phyloP scores from a whole-genome alignment of 306 rosid genomes.

The Senna tora region DNA sequence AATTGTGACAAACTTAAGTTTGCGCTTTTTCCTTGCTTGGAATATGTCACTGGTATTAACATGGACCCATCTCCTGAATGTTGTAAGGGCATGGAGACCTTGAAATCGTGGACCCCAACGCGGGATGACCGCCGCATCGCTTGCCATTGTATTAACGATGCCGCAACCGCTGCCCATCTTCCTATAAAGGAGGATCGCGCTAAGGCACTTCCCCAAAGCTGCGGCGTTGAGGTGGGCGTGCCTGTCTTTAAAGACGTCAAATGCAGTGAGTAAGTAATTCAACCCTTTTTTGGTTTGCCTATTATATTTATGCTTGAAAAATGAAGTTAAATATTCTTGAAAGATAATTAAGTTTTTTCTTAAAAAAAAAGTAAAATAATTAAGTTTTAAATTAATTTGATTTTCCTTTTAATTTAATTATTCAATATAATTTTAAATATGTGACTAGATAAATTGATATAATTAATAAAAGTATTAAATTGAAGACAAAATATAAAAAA shows the following conservation, averaged over 20 bases:
- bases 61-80: background rate
- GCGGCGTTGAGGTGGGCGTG: constrained; percentile 3
- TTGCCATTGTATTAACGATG: constrained; percentile 41
- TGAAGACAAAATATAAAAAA: too few relatives aligned
- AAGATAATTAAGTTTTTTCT: too few relatives aligned
- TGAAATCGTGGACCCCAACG: constrained; percentile 6
- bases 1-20: constrained; percentile 10
- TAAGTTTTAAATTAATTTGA: too few relatives aligned
- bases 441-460: too few relatives aligned
- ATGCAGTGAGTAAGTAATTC: constrained; percentile 26
- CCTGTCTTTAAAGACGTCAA: constrained; percentile 28
- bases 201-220: constrained; percentile 24
- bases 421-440: too few relatives aligned
- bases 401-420: too few relatives aligned
- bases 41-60: constrained; percentile 17
- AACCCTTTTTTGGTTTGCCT: too few relatives aligned
- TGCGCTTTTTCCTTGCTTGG: constrained; percentile 7
- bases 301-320: too few relatives aligned
- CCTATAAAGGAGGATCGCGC: background rate
- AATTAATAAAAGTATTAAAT: too few relatives aligned
- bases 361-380: too few relatives aligned
- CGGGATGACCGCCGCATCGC: constrained; percentile 12
- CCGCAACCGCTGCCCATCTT: background rate
- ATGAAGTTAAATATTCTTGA: too few relatives aligned
- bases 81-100: constrained; percentile 35